A percentile compares a stretch with the other conserved stretches of the same genome.
phyloP scores from a whole-genome alignment of 2,329 filamentous ascomycete species.

The Talaromyces amestolkiae region DNA sequence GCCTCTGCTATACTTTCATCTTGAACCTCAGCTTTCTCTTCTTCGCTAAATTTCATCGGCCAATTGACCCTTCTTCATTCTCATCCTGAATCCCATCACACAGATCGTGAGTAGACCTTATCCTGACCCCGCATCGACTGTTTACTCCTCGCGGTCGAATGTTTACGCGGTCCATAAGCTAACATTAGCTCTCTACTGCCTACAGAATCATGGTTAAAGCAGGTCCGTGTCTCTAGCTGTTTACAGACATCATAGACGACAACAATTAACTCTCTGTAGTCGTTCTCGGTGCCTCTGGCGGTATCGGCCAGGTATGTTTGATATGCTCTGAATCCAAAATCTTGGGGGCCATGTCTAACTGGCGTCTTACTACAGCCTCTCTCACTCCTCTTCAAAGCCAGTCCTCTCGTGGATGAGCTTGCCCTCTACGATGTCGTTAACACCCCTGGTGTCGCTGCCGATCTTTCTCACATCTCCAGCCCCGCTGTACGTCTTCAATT shows the following conservation, averaged over 20 bases:
- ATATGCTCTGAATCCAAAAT: background rate
- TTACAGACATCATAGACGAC: no score
- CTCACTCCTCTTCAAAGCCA: constrained; percentile 92
- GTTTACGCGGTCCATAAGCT: constrained; percentile 13
- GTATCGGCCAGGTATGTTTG: constrained; percentile 85
- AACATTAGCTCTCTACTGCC: constrained; percentile 7
- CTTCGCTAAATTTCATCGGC: background rate
- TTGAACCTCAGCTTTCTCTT: background rate
- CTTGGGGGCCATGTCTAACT: background rate
- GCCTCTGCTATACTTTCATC: background rate
- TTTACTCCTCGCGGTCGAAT: background rate
- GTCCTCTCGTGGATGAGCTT: constrained; percentile 84
- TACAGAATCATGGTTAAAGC: constrained; percentile 50
- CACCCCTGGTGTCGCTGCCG: constrained; percentile 91
- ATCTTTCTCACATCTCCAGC: constrained; percentile 96
- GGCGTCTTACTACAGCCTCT: constrained; percentile 63
- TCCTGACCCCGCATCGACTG: constrained; percentile 2
- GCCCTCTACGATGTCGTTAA: constrained; percentile 99
- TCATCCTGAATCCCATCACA: background rate
- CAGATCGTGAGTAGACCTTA: constrained; percentile 1
- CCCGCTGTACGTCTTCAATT: constrained; percentile 63
- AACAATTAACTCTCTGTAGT: constrained; percentile 38
- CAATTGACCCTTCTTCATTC: constrained; percentile 5
- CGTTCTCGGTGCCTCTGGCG: constrained; percentile 94
- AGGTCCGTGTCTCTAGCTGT: constrained; percentile 27